Conservation (phyloP, 495 filamentous ascomycete genomes). For the Penicillium paxilli region DNA sequence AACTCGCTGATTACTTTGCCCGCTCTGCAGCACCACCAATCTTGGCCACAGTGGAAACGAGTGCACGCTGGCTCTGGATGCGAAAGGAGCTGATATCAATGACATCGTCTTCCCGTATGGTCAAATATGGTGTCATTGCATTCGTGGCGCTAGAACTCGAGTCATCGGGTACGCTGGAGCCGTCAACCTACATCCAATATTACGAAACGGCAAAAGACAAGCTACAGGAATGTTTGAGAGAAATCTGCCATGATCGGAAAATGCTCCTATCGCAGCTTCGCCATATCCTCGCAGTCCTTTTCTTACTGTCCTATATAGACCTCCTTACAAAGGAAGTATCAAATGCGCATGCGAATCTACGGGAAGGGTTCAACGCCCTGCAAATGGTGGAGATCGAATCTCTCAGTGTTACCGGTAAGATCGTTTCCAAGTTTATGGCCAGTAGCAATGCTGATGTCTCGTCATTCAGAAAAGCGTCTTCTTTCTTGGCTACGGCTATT, state of each 20-base stretch:
- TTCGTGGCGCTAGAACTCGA: constrained; percentile 11
- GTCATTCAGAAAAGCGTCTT: constrained; percentile 21
- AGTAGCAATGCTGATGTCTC: not conserved
- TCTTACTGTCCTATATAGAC: constrained; percentile 5
- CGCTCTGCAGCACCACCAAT: constrained; percentile 10
- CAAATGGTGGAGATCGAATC: constrained; percentile 8
- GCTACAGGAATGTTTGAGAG: not conserved
- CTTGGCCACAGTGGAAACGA: constrained; percentile 9
- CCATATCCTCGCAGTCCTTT: constrained; percentile 2
- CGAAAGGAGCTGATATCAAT: constrained; percentile 11
- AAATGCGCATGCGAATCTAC: constrained; percentile 13
- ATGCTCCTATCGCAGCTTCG: constrained; percentile 2
- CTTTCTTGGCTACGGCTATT: constrained; percentile 39
- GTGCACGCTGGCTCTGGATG: constrained; percentile 13
- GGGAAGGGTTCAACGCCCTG: constrained; percentile 6
- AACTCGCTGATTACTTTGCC: constrained; percentile 12
- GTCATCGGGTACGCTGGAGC: constrained; percentile 4
- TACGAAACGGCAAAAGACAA: constrained; percentile 5
- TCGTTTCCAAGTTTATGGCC: not conserved
- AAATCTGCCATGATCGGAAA: constrained; percentile 1
- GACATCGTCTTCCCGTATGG: constrained; percentile 7
- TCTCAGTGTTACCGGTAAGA: constrained; percentile 9
- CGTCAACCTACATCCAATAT: constrained; percentile 9
- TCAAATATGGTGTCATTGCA: constrained; percentile 10
- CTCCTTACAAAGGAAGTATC: constrained; percentile 8